Evolutionary conservation across 2,329 filamentous ascomycete genomes (phyloP).

Genomic region (Pyricularia pennisetigena): DNA sequence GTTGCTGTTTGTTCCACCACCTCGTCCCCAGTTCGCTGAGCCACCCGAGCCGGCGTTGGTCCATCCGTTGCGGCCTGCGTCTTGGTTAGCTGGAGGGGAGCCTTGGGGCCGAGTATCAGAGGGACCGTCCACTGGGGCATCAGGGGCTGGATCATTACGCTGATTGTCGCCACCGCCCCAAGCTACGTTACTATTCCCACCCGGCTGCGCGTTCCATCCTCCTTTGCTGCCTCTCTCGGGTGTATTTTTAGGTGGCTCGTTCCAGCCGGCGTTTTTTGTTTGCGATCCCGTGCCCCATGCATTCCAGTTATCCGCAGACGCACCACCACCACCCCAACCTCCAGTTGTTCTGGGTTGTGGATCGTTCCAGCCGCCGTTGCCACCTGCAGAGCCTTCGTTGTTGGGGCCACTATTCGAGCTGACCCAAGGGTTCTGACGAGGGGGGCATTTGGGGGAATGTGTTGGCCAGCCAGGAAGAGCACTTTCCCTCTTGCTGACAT

Average conservation of each 20-base stretch:
- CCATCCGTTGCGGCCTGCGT: neutral
- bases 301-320: neutral
- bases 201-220: neutral
- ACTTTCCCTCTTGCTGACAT: neutral
- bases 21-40: neutral
- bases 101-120: neutral
- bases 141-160: neutral
- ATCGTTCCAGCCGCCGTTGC: slow-evolving; percentile 5
- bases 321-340: neutral
- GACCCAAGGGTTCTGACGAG: neutral
- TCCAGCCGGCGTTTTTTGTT: neutral
- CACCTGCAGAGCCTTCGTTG: slow-evolving; percentile 1
- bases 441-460: neutral
- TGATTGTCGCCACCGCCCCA: neutral
- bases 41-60: neutral
- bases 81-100: neutral
- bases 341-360: neutral
- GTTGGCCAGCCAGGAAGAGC: neutral
- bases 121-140: neutral
- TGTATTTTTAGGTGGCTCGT: neutral
- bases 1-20: neutral
- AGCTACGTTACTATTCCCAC: neutral
- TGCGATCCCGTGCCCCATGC: neutral
- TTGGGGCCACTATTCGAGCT: neutral
- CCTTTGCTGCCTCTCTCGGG: neutral